Evolutionary conservation across 352 stramenopile genomes (phyloP), one percentile per base, ranked within the genome.

Genomic region (Globisporangium cederbergense): DNA sequence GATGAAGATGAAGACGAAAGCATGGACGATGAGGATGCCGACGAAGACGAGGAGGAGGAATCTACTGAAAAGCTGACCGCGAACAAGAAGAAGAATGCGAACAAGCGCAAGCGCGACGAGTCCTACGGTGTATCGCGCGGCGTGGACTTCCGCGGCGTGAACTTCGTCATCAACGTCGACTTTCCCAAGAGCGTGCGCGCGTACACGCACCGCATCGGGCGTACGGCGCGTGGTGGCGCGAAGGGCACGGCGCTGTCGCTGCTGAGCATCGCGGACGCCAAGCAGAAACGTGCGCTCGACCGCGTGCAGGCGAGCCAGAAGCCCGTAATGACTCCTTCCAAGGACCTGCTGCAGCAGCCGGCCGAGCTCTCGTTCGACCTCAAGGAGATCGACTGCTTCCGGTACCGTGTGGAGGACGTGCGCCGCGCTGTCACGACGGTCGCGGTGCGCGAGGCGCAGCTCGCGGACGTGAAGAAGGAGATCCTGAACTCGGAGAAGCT

Each of bases 91-190:
- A 81, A 76, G 28, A 76, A 83, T 32, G 74, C 73, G n/a, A 60
- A 72, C 28, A 89, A 91, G 69, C 79, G 75, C 51, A 65, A 68
- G 38, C 83, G 78, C 58, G 95, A 98, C 73, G 81, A 90, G 55
- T 83, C 94, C 49, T 99, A 99, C 75, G 97, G 97, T 38, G 96
- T 99, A 5, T 94, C 94, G 9, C 93, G 98, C 67, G 98, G 98
- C 63, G 87, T 99, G 47, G 98, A 99, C 69, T 99, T 99, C 82
- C 88, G 94, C 38, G 95, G 93, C 63, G 97, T 99, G 36, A 97
- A 91, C 30, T 99, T 99, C 77, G 98, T 99, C 38, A 88, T 99
- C 64, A 99, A 99, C 77, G 95, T 99, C 20, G 97, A 99, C 71
- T 98, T 99, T 68, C 98, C 98, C 2, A 83, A 85, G 28, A 98